Conservation (phyloP, 2,329 filamentous ascomycete species). For the Colletotrichum higginsianum region DNA sequence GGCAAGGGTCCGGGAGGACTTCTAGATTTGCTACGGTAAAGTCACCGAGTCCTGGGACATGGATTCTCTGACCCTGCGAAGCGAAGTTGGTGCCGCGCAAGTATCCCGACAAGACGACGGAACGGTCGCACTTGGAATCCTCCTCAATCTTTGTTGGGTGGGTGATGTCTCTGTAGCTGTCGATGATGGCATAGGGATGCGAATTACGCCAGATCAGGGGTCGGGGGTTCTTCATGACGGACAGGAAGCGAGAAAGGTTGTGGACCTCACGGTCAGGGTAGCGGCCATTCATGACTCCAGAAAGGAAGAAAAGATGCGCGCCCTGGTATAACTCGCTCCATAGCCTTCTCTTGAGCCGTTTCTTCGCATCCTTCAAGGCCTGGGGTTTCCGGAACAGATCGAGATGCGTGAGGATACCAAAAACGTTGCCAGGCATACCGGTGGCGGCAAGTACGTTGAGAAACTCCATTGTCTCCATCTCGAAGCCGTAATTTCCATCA, state of each 20-base stretch:
- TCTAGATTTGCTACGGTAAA: constrained; percentile 88
- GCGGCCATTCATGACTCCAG: constrained; percentile 94
- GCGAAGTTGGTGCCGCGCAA: constrained; percentile 95
- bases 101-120: constrained; percentile 93
- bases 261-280: constrained; percentile 98
- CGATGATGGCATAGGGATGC: constrained; percentile 93
- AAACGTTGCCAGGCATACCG: constrained; percentile 98
- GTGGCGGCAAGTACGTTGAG: constrained; percentile 93
- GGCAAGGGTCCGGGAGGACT: constrained; percentile 91
- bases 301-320: constrained; percentile 96
- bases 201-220: constrained; percentile 97
- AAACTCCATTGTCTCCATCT: constrained; percentile 99
- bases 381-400: constrained; percentile 97
- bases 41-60: constrained; percentile 94
- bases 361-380: constrained; percentile 92
- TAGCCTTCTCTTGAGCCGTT: constrained; percentile 93
- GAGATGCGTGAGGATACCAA: constrained; percentile 95
- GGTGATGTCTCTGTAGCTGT: constrained; percentile 95
- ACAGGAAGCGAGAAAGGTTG: constrained; percentile 94
- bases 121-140: constrained; percentile 90
- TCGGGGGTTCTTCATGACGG: constrained; percentile 98
- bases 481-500: constrained; percentile 98
- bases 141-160: constrained; percentile 93
- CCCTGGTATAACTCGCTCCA: constrained; percentile 98
- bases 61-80: constrained; percentile 86